A percentile compares a stretch with the other conserved stretches of the same genome.
These are phyloP conservation scores for Sclerotinia glacialis DNA, from an alignment of 2,329 filamentous ascomycete species.

Conservation along the genomic window DNA sequence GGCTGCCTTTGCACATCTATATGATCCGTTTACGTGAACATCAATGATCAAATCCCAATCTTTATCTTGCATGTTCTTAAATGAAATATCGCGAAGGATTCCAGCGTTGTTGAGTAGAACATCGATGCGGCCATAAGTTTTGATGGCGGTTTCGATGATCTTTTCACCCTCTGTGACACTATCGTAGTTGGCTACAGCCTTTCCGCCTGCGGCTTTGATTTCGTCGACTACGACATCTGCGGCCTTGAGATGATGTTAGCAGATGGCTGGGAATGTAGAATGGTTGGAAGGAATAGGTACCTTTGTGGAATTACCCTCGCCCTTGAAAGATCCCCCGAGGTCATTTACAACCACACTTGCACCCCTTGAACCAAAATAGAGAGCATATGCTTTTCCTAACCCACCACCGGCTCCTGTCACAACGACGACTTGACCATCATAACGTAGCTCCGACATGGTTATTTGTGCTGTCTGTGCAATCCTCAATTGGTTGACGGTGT, in stretches of 20 bases:
- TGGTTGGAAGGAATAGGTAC: conserved; percentile 46
- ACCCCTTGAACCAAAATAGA: conserved; percentile 86
- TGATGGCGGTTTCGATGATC: conserved; percentile 87
- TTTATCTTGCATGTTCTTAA: conserved; percentile 97
- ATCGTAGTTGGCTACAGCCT: conserved; percentile 97
- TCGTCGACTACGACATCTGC: conserved; percentile 80
- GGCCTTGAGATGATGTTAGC: conserved; percentile 51
- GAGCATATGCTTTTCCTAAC: conserved; percentile 75
- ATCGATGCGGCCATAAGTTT: conserved; percentile 82
- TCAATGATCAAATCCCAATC: conserved; percentile 96
- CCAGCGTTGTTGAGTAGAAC: conserved; percentile 97
- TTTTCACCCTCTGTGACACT: conserved; percentile 87
- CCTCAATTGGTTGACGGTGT: background rate
- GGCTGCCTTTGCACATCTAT: conserved; percentile 91
- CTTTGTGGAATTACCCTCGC: conserved; percentile 83
- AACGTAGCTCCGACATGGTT: conserved; percentile 63
- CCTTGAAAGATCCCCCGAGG: conserved; percentile 87
- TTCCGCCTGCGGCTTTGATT: conserved; percentile 84
- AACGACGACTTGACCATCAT: conserved; percentile 85
- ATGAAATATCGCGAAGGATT: conserved; percentile 87
- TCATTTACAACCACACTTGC: conserved; percentile 97
- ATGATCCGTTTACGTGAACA: conserved; percentile 89
- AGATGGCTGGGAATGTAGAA: conserved; percentile 12
- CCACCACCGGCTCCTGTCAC: conserved; percentile 84
- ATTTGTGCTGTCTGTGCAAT: background rate